Evolutionary conservation across 768 basidiomycete genomes (phyloP), one percentile per base, ranked within the genome.

Genomic region (Auricularia sp.): DNA sequence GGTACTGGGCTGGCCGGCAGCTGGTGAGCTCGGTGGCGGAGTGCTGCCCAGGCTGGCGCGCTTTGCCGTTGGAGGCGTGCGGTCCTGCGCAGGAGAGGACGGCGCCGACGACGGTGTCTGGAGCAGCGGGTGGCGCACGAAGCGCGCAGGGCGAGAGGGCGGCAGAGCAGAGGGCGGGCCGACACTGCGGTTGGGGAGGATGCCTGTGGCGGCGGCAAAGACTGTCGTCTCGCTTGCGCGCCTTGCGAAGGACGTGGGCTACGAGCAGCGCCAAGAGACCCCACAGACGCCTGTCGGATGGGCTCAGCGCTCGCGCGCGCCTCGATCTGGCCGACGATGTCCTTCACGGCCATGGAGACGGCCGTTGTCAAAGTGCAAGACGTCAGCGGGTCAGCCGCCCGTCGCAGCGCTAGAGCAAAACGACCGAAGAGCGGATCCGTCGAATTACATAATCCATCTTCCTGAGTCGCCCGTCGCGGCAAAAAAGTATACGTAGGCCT

Each of bases 271-370:
- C 16, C 56, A 7, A 23, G 23, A 29, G 56, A 29, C 6, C 56
- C 56, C 23, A 59, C 34, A 5, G 56, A 59, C 16, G 56, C 4
- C 56, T 23, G 14, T 8, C 56, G 56, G 16, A 59, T 14, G 23
- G 56, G 56, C 34, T 59, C 56, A n/a, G 56, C 56, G 56, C 14
- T 59, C 56, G 34, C 56, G 11, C 56, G 56, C 34, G 69, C 64
- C 63, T 75, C 74, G 62, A 66, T 74, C 12, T 66, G 61, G 10
- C 67, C 68, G 42, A 74, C 72, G 43, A 76, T 61, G 33, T 71
- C 71, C 64, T 72, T 71, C 64, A 76, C 74, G 2, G 73, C 64
- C 73, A 76, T 76, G 5, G 34, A 59, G 58, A 53, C 36, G 56
- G 29, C 8, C 21, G 12, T 6, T 29, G 47, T 6, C 47, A 51